Evolutionary conservation across 495 filamentous ascomycete genomes (phyloP).

Genomic region (Astrothelium macrocarpum): DNA sequence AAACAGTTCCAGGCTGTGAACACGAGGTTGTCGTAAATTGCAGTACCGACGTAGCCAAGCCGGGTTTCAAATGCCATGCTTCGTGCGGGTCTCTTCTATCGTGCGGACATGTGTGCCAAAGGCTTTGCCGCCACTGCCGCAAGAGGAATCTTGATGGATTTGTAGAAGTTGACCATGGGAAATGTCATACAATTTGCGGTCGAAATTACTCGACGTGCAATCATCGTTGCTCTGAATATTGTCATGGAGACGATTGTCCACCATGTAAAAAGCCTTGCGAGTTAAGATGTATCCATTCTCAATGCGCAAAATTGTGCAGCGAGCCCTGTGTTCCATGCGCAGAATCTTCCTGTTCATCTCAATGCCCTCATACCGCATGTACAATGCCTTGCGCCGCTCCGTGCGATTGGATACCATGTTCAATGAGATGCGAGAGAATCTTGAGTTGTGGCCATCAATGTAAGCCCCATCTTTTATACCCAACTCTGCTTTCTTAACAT

Average conservation of each 20-base stretch:
- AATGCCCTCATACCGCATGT: constrained; percentile 44
- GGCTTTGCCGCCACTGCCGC: constrained; percentile 43
- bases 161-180: constrained; percentile 35
- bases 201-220: constrained; percentile 47
- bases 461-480: constrained; percentile 11
- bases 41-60: constrained; percentile 31
- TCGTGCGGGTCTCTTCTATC: constrained; percentile 38
- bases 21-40: constrained; percentile 48
- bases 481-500: constrained; percentile 12
- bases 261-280: constrained; percentile 50
- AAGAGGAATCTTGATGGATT: constrained; percentile 22
- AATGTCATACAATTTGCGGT: constrained; percentile 45
- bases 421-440: constrained; percentile 45
- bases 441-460: constrained; percentile 47
- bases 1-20: constrained; percentile 42
- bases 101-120: constrained; percentile 56
- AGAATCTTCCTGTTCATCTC: constrained; percentile 44
- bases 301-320: constrained; percentile 47
- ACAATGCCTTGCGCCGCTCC: constrained; percentile 59
- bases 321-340: constrained; percentile 61
- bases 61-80: constrained; percentile 37
- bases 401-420: constrained; percentile 57
- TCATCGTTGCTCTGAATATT: constrained; percentile 45
- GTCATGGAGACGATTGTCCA: constrained; percentile 48
- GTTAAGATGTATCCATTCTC: constrained; percentile 52